Conservation (phyloP, 2,329 filamentous ascomycete species). For the Zelopaecilomyces penicillatus region DNA sequence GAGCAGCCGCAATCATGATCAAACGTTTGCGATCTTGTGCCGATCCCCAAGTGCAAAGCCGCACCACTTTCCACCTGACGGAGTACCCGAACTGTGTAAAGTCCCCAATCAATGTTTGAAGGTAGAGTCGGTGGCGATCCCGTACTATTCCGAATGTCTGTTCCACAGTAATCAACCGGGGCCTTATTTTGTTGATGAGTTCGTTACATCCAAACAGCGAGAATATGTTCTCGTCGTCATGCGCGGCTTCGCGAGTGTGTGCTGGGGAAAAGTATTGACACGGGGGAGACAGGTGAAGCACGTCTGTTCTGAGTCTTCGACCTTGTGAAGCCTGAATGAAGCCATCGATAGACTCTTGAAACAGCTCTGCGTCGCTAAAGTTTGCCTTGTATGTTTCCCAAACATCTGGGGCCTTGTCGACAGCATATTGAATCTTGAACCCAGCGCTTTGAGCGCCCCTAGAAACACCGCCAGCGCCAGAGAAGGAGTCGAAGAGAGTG, state of each 20-base stretch:
- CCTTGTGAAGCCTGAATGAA: constrained; percentile 34
- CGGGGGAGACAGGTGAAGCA: constrained; percentile 68
- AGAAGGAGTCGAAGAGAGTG: constrained; percentile 64
- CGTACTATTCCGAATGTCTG: constrained; percentile 64
- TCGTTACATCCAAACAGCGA: constrained; percentile 44
- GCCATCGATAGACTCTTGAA: constrained; percentile 36
- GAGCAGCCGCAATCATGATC: constrained; percentile 51
- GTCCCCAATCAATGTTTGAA: constrained; percentile 52
- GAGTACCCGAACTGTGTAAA: constrained; percentile 61
- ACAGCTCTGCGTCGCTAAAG: constrained; percentile 44
- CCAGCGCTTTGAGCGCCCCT: constrained; percentile 52
- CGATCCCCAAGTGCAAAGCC: constrained; percentile 41
- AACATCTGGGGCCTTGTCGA: constrained; percentile 54
- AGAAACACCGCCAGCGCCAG: constrained; percentile 64
- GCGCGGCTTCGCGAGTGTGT: constrained; percentile 57
- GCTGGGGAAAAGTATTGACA: constrained; percentile 70
- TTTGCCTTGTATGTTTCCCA: constrained; percentile 51
- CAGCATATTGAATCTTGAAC: constrained; percentile 48
- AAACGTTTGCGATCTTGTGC: constrained; percentile 43
- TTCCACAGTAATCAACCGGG: constrained; percentile 68
- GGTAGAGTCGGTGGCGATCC: constrained; percentile 43
- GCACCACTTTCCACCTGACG: constrained; percentile 57
- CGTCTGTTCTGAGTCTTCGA: constrained; percentile 43
- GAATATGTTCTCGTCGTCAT: constrained; percentile 63
- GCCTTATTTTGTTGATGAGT: constrained; percentile 49